Evolutionary conservation across 345 rosid species (phyloP).

Genomic region (Crucihimalaya himalaica): DNA sequence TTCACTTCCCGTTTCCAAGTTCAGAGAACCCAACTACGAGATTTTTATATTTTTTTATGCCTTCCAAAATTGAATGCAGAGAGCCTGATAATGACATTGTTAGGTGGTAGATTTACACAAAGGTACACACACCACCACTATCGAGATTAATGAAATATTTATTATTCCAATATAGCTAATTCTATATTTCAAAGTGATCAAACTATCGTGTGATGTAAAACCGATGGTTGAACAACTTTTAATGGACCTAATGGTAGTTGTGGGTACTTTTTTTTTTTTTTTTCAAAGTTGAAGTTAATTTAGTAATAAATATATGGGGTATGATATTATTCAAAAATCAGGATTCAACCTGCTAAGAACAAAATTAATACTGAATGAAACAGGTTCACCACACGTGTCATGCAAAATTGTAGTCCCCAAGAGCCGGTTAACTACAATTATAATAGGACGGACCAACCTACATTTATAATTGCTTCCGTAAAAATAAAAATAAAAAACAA

Average conservation of each 20-base stretch:
- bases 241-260: slow-evolving; percentile 16
- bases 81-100: slow-evolving; percentile 21
- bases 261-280: background rate
- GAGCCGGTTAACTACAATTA: background rate
- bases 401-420: background rate
- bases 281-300: background rate
- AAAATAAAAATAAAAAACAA: background rate
- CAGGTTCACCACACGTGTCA: background rate
- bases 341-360: background rate
- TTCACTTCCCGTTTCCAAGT: slow-evolving; percentile 29
- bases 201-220: background rate
- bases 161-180: background rate
- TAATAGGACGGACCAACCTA: background rate
- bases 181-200: background rate
- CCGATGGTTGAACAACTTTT: slow-evolving; percentile 4
- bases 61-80: slow-evolving; percentile 21
- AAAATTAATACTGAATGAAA: background rate
- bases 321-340: background rate
- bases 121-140: slow-evolving; percentile 6
- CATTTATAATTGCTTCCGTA: slow-evolving; percentile 7
- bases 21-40: slow-evolving; percentile 30
- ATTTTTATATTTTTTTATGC: slow-evolving; percentile 10
- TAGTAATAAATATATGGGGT: background rate
- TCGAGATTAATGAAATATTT: slow-evolving; percentile 21
- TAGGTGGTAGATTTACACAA: slow-evolving; percentile 30